Evolutionary conservation across 257 asterid genomes (phyloP), one percentile per base, ranked within the genome.

Genomic region (Nyctanthes arbortristis): DNA sequence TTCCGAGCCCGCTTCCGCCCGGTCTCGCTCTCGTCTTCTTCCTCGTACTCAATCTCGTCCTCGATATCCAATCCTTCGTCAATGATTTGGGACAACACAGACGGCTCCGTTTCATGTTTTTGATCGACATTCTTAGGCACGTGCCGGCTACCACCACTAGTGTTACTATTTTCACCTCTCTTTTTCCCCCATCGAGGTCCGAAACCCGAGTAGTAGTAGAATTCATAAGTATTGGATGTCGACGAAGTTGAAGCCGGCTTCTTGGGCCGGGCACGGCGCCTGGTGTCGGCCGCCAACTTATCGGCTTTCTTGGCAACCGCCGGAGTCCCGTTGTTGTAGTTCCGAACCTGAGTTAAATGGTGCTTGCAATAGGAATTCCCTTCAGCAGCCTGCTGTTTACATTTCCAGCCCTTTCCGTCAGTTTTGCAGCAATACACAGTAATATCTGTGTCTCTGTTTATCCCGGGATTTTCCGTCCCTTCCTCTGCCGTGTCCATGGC

Each of bases 181-280:
- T 69, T 84, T 64, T 79, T 85, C 14, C 87, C 87, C 96, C 94
- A 86, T 0, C 81, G 80, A 0, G 98, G 96, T 4, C 98, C 92
- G 39, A 92, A 92, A 0, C 96, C 96, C 0, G 96, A 80, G 62
- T 92, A 92, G 68, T 92, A 89, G 56, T 83, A 88, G 52, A 77
- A 88, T 25, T 84, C 90, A 24, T 84, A 45, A 0, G 91, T 86
- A 40, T 81, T 75, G 0, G 84, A 70, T 0, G 86, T 43, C 0
- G 73, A 61, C 0, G 84, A 63, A 0, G 84, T 36, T 10, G 67
- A 47, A 7, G 82, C 49, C 1, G 76, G 52, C 69, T 75, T 89
- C 68, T 70, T 84, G 10, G 66, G 47, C 0, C 82, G 78, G 7
- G 85, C 25, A 2, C 79, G 79, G 4, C 79, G 75, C 3, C 56